phyloP scores from a whole-genome alignment of 1,284 basidiomycete species.

The Papiliotrema nemorosa region DNA sequence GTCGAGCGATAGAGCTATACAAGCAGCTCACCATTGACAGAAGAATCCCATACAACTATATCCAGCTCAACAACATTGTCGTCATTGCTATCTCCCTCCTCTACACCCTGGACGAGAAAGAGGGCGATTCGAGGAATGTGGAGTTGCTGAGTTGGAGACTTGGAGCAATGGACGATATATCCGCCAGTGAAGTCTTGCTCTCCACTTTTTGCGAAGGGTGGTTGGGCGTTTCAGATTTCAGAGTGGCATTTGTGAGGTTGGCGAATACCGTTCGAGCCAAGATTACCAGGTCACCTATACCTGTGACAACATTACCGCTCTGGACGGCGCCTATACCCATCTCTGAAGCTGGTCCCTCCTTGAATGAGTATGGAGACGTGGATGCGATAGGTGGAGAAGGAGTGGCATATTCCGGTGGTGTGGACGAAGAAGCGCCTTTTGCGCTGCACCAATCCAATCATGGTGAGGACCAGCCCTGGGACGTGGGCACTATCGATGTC shows the following conservation, averaged over 20 bases:
- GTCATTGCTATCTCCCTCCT: background rate
- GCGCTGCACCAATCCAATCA: too few relatives aligned
- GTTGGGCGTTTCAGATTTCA: background rate
- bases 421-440: too few relatives aligned
- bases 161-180: background rate
- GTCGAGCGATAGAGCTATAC: background rate
- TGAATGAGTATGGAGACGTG: background rate
- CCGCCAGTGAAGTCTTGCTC: background rate
- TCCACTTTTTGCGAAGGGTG: background rate
- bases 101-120: background rate
- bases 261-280: background rate
- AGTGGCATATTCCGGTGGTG: too few relatives aligned
- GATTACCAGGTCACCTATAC: background rate
- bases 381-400: background rate
- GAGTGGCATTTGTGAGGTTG: background rate
- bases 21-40: background rate
- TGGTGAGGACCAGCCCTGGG: background rate
- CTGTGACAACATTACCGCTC: background rate
- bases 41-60: background rate
- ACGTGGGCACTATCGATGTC: conserved; percentile 1
- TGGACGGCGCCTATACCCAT: background rate
- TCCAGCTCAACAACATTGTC: conserved; percentile 1
- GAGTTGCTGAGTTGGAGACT: background rate
- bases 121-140: background rate
- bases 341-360: background rate